Base-by-base conservation (phyloP, 106 monocot genomes). In the Agapanthus africanus region DNA sequence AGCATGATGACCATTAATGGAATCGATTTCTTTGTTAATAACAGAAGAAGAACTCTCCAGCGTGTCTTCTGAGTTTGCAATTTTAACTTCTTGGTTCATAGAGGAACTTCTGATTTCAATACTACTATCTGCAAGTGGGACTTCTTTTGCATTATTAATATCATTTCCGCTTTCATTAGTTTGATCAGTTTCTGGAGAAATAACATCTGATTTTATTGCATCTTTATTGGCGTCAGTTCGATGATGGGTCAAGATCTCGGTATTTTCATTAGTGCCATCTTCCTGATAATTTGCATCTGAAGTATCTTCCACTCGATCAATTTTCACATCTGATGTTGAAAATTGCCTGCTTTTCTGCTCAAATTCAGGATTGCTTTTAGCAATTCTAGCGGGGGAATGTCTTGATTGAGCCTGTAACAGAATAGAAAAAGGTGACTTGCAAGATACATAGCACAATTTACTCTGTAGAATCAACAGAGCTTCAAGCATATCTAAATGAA, bases 121-220 rank as follows among this genome's bases (percentile, higher is more conserved):
- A 15, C 51, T 41, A 37, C 59, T 77, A 14, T 91, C 78, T 27
- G 71, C 59, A 68, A 54, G 19, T 78, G 70, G 77, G 54, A 71
- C 71, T 67, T 77, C 78, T 39, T 31, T 64, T 10, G 36, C 34
- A 67, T 38, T 69, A 40, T 63, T 44, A 66, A 19, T 78, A 69
- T 74, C 71, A 65, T 67, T 38, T 54, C 21, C 72, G 70, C 16
- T 34, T 68, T 95, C 94, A 68, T 95, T 88, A 77, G 91, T 81
- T 63, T 95, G 91, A n/a, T 62, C 15, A n/a, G 63, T 54, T 30
- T 14, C 70, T 11, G 66, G 30, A 71, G 61, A 47, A 64, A 57
- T 21, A 66, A 37, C n/a, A 52, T 68, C 42, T 56, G 46, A 50
- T 49, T 57, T 40, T 46, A 22, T 23, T 40, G 50, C 25, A 70